These are phyloP conservation scores for Rosa chinensis DNA, from an alignment of 306 rosid genomes.

Conservation along the genomic window DNA sequence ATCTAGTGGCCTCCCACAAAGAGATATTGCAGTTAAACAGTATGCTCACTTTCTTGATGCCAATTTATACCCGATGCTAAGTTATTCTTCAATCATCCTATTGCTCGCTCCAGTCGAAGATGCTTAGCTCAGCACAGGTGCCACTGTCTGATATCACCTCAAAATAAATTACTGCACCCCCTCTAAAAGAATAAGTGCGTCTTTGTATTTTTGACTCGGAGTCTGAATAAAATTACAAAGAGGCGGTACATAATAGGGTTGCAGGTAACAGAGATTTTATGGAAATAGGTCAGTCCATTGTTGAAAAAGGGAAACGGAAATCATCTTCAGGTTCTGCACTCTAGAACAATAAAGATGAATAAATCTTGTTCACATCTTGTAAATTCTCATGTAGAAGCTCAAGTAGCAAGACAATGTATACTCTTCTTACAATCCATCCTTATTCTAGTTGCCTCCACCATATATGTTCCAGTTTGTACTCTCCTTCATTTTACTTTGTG, in stretches of 20 bases:
- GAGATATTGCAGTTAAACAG: conserved; percentile 65
- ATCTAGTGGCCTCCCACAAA: conserved; percentile 55
- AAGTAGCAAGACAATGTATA: not conserved
- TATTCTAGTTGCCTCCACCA: not conserved
- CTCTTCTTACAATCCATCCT: not conserved
- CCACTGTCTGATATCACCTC: not conserved
- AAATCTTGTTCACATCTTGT: not conserved
- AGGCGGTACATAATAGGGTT: not conserved
- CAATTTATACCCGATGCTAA: conserved; percentile 84
- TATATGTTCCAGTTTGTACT: not conserved
- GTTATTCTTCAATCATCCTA: conserved; percentile 94
- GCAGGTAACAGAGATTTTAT: not conserved
- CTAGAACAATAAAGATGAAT: not conserved
- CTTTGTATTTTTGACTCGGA: not conserved
- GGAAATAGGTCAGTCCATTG: not conserved
- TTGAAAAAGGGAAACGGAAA: not conserved
- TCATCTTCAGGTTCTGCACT: not conserved
- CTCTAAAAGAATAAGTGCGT: not conserved
- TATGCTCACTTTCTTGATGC: conserved; percentile 80
- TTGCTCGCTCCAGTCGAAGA: conserved; percentile 50
- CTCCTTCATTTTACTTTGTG: not conserved
- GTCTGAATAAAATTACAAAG: conserved; percentile 3
- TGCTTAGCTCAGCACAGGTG: conserved; percentile 19
- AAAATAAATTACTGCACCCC: not conserved
- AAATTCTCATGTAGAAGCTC: not conserved